Evolutionary conservation across 495 filamentous ascomycete species (phyloP).

Genomic region (Clavariopsis aquatica): DNA sequence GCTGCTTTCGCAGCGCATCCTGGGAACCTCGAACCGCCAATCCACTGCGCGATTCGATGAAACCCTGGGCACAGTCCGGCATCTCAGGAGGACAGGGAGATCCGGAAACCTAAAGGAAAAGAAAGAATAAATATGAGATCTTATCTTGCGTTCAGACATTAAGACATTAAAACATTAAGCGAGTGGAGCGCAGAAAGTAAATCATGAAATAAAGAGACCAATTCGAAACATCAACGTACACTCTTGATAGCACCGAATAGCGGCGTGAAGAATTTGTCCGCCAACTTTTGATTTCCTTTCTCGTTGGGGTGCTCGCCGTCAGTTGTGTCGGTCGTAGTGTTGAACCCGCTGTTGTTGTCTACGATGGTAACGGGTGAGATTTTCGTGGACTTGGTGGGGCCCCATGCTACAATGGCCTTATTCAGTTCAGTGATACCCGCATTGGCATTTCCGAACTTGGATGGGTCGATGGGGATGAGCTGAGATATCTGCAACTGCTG

Average conservation of each 20-base stretch:
- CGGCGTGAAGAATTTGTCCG: conserved; percentile 16
- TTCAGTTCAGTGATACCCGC: conserved; percentile 25
- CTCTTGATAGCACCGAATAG: conserved; percentile 20
- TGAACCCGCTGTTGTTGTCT: conserved; percentile 25
- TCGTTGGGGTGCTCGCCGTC: conserved; percentile 35
- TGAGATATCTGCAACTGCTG: conserved; percentile 20
- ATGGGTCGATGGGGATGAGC: conserved; percentile 15
- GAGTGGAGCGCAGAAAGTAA: background rate
- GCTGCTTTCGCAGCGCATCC: background rate
- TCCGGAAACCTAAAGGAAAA: background rate
- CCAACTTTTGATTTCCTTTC: conserved; percentile 17
- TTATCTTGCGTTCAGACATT: background rate
- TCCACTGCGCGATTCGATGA: background rate
- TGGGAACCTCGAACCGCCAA: background rate
- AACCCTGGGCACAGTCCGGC: background rate
- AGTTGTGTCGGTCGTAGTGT: conserved; percentile 18
- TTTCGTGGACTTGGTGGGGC: background rate
- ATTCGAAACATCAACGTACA: background rate
- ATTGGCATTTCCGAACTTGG: conserved; percentile 2
- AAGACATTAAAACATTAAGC: background rate
- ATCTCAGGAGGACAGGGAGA: background rate
- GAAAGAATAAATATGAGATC: background rate
- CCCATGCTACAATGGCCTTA: conserved; percentile 26
- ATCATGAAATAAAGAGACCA: background rate
- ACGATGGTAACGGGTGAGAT: conserved; percentile 20